phyloP scores from a whole-genome alignment of 2,329 filamentous ascomycete species.

The Cordyceps militaris region DNA sequence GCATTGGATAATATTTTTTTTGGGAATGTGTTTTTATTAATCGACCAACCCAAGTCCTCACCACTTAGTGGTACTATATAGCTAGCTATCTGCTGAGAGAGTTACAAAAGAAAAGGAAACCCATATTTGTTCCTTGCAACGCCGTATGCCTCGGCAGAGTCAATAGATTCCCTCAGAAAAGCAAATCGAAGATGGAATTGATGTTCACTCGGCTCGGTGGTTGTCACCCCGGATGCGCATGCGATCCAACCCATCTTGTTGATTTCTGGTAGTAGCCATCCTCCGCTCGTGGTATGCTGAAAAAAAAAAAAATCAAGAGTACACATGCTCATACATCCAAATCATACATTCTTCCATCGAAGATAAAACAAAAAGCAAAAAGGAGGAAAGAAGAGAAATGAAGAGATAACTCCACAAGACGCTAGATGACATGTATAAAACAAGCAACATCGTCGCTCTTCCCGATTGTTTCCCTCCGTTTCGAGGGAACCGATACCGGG shows the following conservation, averaged over 20 bases:
- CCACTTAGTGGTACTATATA: constrained; percentile 16
- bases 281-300: constrained; percentile 2
- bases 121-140: constrained; percentile 1
- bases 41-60: constrained; percentile 4
- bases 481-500: neutral
- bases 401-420: neutral
- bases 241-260: neutral
- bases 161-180: neutral
- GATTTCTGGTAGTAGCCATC: neutral
- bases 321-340: constrained; percentile 13
- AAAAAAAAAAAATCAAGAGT: constrained; percentile 6
- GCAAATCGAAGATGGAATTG: neutral
- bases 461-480: neutral
- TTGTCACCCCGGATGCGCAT: neutral
- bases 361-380: constrained; percentile 6
- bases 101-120: constrained; percentile 9
- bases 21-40: neutral
- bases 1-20: neutral
- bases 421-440: constrained; percentile 6
- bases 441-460: constrained; percentile 7
- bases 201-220: neutral
- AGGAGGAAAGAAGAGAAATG: neutral
- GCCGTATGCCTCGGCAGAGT: constrained; percentile 1
- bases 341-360: constrained; percentile 14
- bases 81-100: constrained; percentile 17